A percentile compares a stretch with the other conserved stretches of the same genome.
These are phyloP conservation scores for Pleurotus pulmonarius DNA, from an alignment of 768 basidiomycete genomes.

Conservation along the genomic window DNA sequence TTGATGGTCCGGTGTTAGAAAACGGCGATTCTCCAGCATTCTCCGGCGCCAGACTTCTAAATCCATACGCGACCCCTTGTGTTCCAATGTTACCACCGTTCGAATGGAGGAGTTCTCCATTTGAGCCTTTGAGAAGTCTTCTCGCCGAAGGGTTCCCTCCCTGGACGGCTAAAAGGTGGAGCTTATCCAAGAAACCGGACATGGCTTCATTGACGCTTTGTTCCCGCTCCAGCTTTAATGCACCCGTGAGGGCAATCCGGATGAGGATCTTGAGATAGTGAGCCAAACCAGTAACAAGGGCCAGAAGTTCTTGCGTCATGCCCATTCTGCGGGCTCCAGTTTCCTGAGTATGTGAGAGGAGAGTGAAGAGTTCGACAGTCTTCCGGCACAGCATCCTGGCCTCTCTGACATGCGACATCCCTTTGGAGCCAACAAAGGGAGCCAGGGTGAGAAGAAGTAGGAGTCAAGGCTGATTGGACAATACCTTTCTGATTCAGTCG, in stretches of 20 bases:
- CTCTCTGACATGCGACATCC: constrained; percentile 97
- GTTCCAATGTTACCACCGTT: constrained; percentile 67
- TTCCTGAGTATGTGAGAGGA: constrained; percentile 94
- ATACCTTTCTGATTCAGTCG: constrained; percentile 80
- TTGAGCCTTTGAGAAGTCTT: constrained; percentile 71
- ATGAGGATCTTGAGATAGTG: constrained; percentile 99
- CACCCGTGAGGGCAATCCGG: constrained; percentile 93
- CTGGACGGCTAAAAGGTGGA: constrained; percentile 87
- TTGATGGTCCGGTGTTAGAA: constrained; percentile 37
- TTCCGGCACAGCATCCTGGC: constrained; percentile 98
- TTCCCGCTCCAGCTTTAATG: constrained; percentile 93
- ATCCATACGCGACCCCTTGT: constrained; percentile 87
- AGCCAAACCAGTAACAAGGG: constrained; percentile 96
- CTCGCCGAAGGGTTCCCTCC: constrained; percentile 77
- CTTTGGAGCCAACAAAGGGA: constrained; percentile 33
- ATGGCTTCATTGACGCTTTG: constrained; percentile 80
- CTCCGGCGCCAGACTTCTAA: constrained; percentile 87
- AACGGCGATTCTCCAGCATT: constrained; percentile 89
- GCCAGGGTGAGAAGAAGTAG: not conserved
- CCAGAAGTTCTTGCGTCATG: constrained; percentile 95
- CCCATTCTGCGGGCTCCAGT: constrained; percentile 87
- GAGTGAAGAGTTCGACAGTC: constrained; percentile 96
- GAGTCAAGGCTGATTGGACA: constrained; percentile 18
- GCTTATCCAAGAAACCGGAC: constrained; percentile 85
- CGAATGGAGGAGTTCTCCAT: constrained; percentile 53